A percentile compares a stretch with the other conserved stretches of the same genome.
These are phyloP conservation scores for Linnemannia schmuckeri DNA, from an alignment of 192 early-diverging fungal species.

Conservation along the genomic window DNA sequence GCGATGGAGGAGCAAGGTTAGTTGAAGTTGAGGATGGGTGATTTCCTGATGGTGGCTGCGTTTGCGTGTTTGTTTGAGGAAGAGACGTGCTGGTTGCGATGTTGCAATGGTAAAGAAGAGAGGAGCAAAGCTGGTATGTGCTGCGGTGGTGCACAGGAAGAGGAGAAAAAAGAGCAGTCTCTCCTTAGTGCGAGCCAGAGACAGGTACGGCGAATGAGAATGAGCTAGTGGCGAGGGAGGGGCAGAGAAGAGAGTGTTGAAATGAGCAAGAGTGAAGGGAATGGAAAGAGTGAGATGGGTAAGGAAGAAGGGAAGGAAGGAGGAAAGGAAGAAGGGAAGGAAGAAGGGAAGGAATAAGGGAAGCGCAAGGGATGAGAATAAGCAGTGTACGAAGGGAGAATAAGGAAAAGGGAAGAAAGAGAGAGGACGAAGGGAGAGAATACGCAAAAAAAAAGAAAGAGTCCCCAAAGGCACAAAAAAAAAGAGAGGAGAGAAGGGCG, in stretches of 20 bases:
- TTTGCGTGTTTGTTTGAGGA: neutral
- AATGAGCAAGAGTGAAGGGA: constrained; percentile 1
- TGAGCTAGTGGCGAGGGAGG: neutral
- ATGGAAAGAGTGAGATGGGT: no score
- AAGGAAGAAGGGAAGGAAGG: neutral
- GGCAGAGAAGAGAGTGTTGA: neutral
- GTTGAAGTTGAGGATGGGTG: neutral
- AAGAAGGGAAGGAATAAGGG: neutral
- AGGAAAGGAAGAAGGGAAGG: neutral
- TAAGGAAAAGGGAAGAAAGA: neutral
- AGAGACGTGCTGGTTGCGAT: neutral
- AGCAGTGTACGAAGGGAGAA: neutral
- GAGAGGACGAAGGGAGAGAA: neutral
- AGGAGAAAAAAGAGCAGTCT: constrained; percentile 16
- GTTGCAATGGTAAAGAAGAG: neutral
- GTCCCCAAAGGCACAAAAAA: neutral
- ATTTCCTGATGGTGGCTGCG: neutral
- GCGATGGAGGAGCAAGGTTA: neutral
- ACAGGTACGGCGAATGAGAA: neutral
- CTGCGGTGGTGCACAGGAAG: constrained; percentile 1
- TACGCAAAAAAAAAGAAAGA: neutral
- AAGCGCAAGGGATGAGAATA: constrained; percentile 2
- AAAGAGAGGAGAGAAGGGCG: neutral
- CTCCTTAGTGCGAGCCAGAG: neutral
- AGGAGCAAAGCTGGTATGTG: neutral